These are phyloP conservation scores for Malbranchea cinnamomea DNA, from an alignment of 2,329 filamentous ascomycete species.

Conservation along the genomic window DNA sequence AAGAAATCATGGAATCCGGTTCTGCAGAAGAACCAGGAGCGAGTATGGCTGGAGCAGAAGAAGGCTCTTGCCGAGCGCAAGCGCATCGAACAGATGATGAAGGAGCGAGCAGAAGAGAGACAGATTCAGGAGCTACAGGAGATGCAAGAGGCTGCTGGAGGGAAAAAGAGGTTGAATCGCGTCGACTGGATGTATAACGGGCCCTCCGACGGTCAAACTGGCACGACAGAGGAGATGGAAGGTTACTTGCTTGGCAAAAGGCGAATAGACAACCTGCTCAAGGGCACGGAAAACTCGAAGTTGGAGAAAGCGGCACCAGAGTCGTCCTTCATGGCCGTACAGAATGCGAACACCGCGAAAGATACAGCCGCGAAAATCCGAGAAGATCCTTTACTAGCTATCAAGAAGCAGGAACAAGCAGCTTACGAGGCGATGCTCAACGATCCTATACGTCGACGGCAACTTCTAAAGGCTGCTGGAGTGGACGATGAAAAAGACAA, in stretches of 20 bases:
- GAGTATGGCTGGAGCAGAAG: slow-evolving; percentile 83
- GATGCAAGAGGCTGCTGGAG: slow-evolving; percentile 77
- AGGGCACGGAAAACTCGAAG: slow-evolving; percentile 66
- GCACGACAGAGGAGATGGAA: slow-evolving; percentile 76
- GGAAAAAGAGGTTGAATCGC: slow-evolving; percentile 60
- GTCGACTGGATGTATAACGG: slow-evolving; percentile 99
- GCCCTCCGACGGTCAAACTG: slow-evolving; percentile 60
- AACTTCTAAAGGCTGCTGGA: slow-evolving; percentile 44
- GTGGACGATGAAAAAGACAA: slow-evolving; percentile 20
- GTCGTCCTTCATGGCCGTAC: slow-evolving; percentile 46
- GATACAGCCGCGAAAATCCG: slow-evolving; percentile 78
- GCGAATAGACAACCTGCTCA: slow-evolving; percentile 72
- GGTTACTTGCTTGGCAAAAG: slow-evolving; percentile 86
- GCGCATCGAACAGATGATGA: slow-evolving; percentile 75
- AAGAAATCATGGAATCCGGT: slow-evolving; percentile 93
- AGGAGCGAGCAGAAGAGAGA: slow-evolving; percentile 87
- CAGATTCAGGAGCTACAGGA: slow-evolving; percentile 82
- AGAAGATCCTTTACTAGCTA: slow-evolving; percentile 80
- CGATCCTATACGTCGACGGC: slow-evolving; percentile 36
- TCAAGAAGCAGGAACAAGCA: slow-evolving; percentile 81
- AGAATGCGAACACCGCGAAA: slow-evolving; percentile 53
- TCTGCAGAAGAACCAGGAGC: slow-evolving; percentile 76
- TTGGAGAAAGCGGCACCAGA: slow-evolving; percentile 58
- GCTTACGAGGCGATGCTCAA: slow-evolving; percentile 48
- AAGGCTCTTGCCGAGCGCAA: slow-evolving; percentile 91